Conservation (phyloP, 495 filamentous ascomycete species). For the Xylaria palmicola region DNA sequence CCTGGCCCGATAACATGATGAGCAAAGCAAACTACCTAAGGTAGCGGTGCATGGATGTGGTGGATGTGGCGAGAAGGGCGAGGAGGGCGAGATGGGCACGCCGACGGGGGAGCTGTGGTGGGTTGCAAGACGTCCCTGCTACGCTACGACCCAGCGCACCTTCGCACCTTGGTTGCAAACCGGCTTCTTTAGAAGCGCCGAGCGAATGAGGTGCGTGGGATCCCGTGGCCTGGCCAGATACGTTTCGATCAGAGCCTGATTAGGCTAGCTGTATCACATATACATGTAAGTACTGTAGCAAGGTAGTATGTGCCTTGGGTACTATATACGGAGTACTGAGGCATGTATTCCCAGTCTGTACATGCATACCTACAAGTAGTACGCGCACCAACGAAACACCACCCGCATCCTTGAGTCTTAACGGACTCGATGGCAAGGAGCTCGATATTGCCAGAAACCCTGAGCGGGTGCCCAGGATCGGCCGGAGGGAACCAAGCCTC, state of each 20-base stretch:
- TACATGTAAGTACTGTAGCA: too few species aligned
- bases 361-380: not conserved
- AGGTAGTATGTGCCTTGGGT: too few species aligned
- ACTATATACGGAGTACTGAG: too few species aligned
- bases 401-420: too few species aligned
- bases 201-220: slow-evolving; percentile 3
- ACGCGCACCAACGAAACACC: too few species aligned
- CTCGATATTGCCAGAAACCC: too few species aligned
- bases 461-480: too few species aligned
- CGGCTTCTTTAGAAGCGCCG: slow-evolving; percentile 10
- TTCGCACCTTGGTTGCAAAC: not conserved
- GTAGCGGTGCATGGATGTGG: not conserved
- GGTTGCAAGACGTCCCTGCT: slow-evolving; percentile 1
- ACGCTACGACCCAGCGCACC: not conserved
- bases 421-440: too few species aligned
- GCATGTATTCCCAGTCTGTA: not conserved
- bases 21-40: not conserved
- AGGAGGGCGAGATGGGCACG: not conserved
- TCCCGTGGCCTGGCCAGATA: not conserved
- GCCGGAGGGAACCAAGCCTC: too few species aligned
- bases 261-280: slow-evolving; percentile 1
- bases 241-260: not conserved
- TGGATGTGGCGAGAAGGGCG: not conserved
- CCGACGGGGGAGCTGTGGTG: not conserved
- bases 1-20: not conserved